phyloP scores from a whole-genome alignment of 441 rosid species.

The Daphne laureola region DNA sequence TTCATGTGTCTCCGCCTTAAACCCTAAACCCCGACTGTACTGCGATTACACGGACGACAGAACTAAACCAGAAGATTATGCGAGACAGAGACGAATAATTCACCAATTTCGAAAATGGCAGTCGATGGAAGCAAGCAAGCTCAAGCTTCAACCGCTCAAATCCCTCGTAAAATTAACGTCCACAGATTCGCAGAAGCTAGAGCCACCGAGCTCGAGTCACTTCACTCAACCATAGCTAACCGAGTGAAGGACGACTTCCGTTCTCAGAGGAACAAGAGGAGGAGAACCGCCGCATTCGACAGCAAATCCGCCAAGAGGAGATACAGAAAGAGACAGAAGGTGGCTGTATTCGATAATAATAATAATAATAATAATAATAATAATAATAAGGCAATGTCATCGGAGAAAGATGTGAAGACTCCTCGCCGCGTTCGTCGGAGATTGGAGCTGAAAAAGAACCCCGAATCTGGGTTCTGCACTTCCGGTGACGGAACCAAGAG shows the following conservation, averaged over 20 bases:
- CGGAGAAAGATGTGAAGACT: conserved; percentile 14
- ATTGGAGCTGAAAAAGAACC: conserved; percentile 54
- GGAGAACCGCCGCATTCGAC: conserved; percentile 68
- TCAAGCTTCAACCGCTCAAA: conserved; percentile 18
- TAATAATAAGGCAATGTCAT: conserved; percentile 13
- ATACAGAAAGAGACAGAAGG: conserved; percentile 33
- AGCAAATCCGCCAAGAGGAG: conserved; percentile 44
- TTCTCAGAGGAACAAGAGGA: conserved; percentile 63
- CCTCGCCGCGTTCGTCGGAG: conserved; percentile 60
- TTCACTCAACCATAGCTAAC: conserved; percentile 50
- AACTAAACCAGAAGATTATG: too few species aligned
- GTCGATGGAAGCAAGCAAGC: conserved; percentile 31
- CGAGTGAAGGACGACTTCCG: conserved; percentile 57
- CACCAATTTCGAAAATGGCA: conserved; percentile 20
- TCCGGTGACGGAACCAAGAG: conserved; percentile 90
- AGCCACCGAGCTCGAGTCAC: conserved; percentile 58
- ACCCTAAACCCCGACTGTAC: conserved; percentile 6
- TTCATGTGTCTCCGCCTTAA: background rate
- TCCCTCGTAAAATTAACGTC: conserved; percentile 60
- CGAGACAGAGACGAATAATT: too few species aligned
- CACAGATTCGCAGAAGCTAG: conserved; percentile 65
- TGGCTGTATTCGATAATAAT: conserved; percentile 18
- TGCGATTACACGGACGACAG: too few species aligned
- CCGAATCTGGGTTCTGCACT: conserved; percentile 36
- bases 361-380: too few species aligned